These are phyloP conservation scores for Calycina marina DNA, from an alignment of 2,329 filamentous ascomycete species.

Conservation along the genomic window DNA sequence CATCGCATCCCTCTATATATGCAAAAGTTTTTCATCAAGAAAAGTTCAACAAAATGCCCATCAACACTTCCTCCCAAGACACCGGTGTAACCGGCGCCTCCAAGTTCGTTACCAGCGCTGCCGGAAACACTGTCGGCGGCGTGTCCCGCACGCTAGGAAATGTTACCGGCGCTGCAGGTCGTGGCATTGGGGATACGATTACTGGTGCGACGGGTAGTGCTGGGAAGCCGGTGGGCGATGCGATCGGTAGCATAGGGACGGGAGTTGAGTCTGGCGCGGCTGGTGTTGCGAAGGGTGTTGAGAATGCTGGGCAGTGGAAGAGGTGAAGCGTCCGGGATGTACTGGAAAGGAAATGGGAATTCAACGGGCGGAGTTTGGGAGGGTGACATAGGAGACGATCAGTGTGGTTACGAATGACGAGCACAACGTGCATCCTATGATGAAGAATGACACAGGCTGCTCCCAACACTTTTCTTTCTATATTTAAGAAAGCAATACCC, in stretches of 20 bases:
- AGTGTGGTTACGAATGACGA: too few relatives aligned
- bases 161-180: slow-evolving; percentile 13
- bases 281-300: slow-evolving; percentile 12
- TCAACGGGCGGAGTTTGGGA: too few relatives aligned
- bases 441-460: neutral
- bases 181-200: slow-evolving; percentile 15
- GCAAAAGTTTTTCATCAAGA: too few relatives aligned
- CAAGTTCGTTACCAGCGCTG: neutral
- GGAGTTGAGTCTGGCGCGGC: slow-evolving; percentile 14
- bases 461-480: neutral
- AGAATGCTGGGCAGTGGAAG: slow-evolving; percentile 15
- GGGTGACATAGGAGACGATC: too few relatives aligned
- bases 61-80: neutral
- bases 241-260: slow-evolving; percentile 13
- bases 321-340: too few relatives aligned
- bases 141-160: slow-evolving; percentile 13
- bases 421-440: too few relatives aligned
- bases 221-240: slow-evolving; percentile 16
- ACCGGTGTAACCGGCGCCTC: neutral
- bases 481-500: slow-evolving; percentile 21
- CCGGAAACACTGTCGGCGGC: slow-evolving; percentile 11
- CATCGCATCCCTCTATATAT: too few relatives aligned
- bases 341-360: too few relatives aligned
- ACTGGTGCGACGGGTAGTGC: slow-evolving; percentile 12
- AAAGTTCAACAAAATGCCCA: neutral